Evolutionary conservation across 1,139 yeast species (phyloP), one percentile per base, ranked within the genome.

Genomic region (Kazachstania sp.): DNA sequence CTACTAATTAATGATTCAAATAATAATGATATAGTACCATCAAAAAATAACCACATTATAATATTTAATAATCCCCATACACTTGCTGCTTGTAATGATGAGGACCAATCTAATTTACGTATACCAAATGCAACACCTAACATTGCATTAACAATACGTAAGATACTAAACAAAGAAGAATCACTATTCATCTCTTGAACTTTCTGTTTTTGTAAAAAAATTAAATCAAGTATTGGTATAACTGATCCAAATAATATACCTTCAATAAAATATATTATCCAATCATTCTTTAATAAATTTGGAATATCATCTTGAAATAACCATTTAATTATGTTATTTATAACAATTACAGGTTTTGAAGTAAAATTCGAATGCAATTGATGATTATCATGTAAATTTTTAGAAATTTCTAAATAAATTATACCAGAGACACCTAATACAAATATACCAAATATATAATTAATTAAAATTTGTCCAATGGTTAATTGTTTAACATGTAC

Each of bases 101-200:
- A 79, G 39, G 76, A 70, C 95, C 95, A 87, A 54, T 83, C 83
- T 43, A 86, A 74, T 56, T 83, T 83, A 53, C 94, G 77, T 41
- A 88, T 77, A 20, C 95, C 95, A 60, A 86, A 88, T 8, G 86
- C 77, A 30, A 90, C 78, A 3, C 97, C 97, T 51, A 88, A 68
- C 57, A 88, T 79, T 7, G 95, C 88, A 43, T 86, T 81, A 45
- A 78, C 71, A 37, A 86, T 77, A 52, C 95, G 75, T 51, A 79
- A 63, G 35, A 79, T 67, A 6, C 77, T 65, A 7, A 70, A 59
- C 61, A 72, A 67, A 44, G 54, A 48, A 18, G 44, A 34, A 13
- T 45, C 70, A 70, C 45, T 54, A 47, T 41, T 50, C 46, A 32
- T 44, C 41, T 36, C 49, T 41, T 54, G 49, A n/a, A 50, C 51